phyloP scores from a whole-genome alignment of 2,329 filamentous ascomycete species.

The Sclerotinia glacialis region DNA sequence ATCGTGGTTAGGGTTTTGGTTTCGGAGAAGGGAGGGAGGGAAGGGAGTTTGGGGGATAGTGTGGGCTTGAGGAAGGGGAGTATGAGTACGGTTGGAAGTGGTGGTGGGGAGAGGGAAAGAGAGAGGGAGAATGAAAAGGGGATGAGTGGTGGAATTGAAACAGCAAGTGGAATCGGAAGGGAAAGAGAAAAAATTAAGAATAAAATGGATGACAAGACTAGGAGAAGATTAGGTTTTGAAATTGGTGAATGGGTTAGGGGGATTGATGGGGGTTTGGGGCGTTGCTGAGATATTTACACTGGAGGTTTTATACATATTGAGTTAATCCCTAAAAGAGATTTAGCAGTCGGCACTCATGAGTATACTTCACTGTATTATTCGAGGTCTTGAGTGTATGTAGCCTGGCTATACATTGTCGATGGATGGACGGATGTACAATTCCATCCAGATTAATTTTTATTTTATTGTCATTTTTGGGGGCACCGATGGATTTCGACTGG shows the following conservation, averaged over 20 bases:
- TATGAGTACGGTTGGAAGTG: conserved; percentile 23
- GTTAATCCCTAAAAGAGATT: conserved; percentile 2
- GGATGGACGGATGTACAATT: neutral
- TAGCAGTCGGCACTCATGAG: neutral
- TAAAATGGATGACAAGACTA: conserved; percentile 62
- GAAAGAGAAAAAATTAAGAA: conserved; percentile 23
- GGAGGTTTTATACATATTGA: conserved; percentile 1
- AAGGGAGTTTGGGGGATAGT: conserved; percentile 76
- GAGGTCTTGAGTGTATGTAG: neutral
- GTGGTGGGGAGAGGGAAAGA: neutral
- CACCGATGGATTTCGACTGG: neutral
- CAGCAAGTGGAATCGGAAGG: neutral
- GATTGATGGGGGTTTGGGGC: conserved; percentile 29
- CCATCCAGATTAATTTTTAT: neutral
- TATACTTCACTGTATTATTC: neutral
- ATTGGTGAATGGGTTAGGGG: conserved; percentile 72
- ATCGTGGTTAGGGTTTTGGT: conserved; percentile 52
- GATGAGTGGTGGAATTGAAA: neutral
- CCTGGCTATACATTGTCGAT: neutral
- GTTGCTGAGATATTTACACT: neutral
- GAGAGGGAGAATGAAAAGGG: neutral
- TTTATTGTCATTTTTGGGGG: neutral
- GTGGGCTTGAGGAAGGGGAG: conserved; percentile 58
- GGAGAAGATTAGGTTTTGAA: conserved; percentile 80
- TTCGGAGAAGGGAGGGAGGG: conserved; percentile 45